Conservation (phyloP, 352 stramenopile species). For the Phytophthora pluvialis region DNA sequence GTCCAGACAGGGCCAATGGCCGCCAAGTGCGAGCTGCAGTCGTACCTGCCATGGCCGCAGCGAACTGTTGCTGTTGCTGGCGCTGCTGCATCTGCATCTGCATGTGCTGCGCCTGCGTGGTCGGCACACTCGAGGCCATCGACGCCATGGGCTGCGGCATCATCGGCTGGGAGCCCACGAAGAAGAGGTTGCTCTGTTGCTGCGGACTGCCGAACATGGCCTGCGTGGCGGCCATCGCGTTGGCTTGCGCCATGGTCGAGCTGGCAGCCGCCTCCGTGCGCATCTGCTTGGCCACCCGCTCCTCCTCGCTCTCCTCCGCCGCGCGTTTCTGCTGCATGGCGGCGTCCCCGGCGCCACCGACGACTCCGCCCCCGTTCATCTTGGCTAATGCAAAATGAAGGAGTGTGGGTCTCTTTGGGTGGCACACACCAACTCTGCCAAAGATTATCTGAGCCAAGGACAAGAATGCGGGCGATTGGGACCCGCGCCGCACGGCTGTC, state of each 20-base stretch:
- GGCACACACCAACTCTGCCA: slow-evolving; percentile 7
- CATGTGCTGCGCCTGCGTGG: slow-evolving; percentile 35
- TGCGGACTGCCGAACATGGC: slow-evolving; percentile 33
- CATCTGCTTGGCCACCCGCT: slow-evolving; percentile 42
- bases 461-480: slow-evolving; percentile 30
- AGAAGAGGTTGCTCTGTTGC: slow-evolving; percentile 34
- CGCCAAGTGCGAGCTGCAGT: neutral
- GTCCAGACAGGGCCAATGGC: neutral
- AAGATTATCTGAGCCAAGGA: slow-evolving; percentile 1
- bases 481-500: slow-evolving; percentile 1
- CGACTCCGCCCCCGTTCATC: slow-evolving; percentile 27
- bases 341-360: slow-evolving; percentile 1
- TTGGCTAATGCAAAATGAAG: slow-evolving; percentile 11
- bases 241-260: slow-evolving; percentile 21
- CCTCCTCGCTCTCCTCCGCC: slow-evolving; percentile 26
- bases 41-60: slow-evolving; percentile 38
- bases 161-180: slow-evolving; percentile 40
- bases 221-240: slow-evolving; percentile 32
- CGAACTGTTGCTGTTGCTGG: slow-evolving; percentile 44
- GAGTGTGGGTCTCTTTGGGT: slow-evolving; percentile 18
- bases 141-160: slow-evolving; percentile 32
- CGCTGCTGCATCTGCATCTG: slow-evolving; percentile 50
- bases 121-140: slow-evolving; percentile 33
- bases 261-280: slow-evolving; percentile 28
- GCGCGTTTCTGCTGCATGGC: slow-evolving; percentile 37